Base-by-base conservation (phyloP, 768 basidiomycete species). In the Phaffia tasmanica region DNA sequence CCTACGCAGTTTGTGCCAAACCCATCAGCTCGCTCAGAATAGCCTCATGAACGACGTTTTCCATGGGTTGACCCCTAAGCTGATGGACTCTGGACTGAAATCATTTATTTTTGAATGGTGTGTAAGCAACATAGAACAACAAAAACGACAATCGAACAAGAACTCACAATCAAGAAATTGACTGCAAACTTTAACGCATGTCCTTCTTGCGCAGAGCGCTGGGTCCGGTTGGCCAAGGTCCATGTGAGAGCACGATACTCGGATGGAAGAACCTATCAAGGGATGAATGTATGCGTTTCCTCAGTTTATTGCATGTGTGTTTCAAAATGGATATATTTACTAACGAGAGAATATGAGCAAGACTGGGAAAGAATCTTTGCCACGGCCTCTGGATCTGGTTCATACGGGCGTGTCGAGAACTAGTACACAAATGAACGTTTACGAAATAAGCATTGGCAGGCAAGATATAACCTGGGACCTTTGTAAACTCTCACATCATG, bases 151-250 rank as follows among this genome's bases (percentile, higher is more conserved):
- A 25, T 1, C 46, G 42, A 48, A n/a, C 16, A 19, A 15, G 46
- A 48, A 49, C 66, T 27, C 25, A 67, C 66, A 57, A 67, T 67
- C 27, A 69, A 59, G 50, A 69, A 69, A 62, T 69, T 69, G 67
- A 59, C 63, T 8, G 63, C 67, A 47, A 63, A 64, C 63, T 69
- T 69, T 62, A 69, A 63, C 0, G 63, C 67, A 46, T 69, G 67
- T 18, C 67, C 67, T 46, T 69, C 67, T 32, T 63, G 62, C 49
- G 67, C 62, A 8, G 62, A 64, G 6, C 67, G 62, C 46, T 69
- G 67, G 23, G 55, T 57, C 27, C 63, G 62, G 35, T 64, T 57
- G 30, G 67, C 67, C 57, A 69, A 56, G 30, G 67, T 69, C 67
- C 67, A 69, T 11, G 67, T 69, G 32, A 69, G 57, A 3, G 62